Evolutionary conservation across 805 yeast genomes (phyloP).

Genomic region (Wickerhamiella nectarea): DNA sequence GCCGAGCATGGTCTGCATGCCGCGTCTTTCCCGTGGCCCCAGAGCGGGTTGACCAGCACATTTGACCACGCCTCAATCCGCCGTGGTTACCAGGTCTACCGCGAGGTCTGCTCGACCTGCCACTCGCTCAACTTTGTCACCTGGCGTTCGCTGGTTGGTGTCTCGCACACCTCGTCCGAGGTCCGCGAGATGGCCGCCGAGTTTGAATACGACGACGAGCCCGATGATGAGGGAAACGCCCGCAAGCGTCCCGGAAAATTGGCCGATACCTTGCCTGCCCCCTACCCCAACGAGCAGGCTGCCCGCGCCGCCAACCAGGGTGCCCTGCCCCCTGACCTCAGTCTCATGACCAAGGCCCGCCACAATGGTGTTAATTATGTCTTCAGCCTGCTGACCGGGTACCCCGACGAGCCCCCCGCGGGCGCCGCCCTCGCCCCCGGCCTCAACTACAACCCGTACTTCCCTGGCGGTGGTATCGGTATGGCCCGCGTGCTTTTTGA

Average conservation of each 20-base stretch:
- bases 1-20: conserved; percentile 99
- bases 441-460: conserved; percentile 95
- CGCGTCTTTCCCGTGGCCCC: conserved; percentile 87
- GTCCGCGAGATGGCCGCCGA: conserved; percentile 90
- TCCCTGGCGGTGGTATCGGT: conserved; percentile 99
- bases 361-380: conserved; percentile 96
- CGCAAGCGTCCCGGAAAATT: conserved; percentile 96
- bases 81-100: conserved; percentile 98
- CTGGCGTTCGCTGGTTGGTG: conserved; percentile 97
- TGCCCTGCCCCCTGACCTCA: conserved; percentile 95
- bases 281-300: conserved; percentile 96
- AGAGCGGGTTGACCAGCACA: conserved; percentile 50
- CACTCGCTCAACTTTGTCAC: conserved; percentile 95
- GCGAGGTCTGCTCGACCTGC: conserved; percentile 98
- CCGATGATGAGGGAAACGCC: conserved; percentile 93
- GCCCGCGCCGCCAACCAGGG: conserved; percentile 99
- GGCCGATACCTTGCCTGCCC: conserved; percentile 88
- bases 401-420: conserved; percentile 98
- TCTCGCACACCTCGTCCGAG: conserved; percentile 80
- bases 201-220: conserved; percentile 94
- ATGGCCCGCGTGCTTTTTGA: conserved; percentile 98
- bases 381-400: conserved; percentile 89
- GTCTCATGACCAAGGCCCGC: conserved; percentile 95
- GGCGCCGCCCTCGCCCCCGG: conserved; percentile 91
- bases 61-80: conserved; percentile 93